Evolutionary conservation across 2,329 filamentous ascomycete genomes (phyloP).

Genomic region (Ophiostoma populinum): DNA sequence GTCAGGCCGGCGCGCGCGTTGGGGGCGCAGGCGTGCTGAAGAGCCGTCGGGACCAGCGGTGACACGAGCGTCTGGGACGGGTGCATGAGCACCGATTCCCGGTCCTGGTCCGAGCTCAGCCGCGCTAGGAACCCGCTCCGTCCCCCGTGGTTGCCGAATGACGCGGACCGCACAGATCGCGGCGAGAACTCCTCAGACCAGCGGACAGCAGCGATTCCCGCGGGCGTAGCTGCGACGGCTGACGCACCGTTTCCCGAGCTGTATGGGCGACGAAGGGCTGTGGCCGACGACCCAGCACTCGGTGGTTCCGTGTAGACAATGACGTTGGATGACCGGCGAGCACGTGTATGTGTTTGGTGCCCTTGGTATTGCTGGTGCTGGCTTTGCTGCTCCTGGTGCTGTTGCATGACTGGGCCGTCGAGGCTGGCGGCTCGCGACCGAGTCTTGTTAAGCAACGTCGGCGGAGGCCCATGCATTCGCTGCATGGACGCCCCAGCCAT

Average conservation of each 20-base stretch:
- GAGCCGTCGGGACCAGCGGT: slow-evolving; percentile 25
- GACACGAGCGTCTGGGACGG: slow-evolving; percentile 15
- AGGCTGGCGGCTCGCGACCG: no score
- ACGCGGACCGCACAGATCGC: slow-evolving; percentile 8
- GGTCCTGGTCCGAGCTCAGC: slow-evolving; percentile 10
- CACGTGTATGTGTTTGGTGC: slow-evolving; percentile 20
- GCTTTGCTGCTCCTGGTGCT: background rate
- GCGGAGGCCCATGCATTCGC: slow-evolving; percentile 1
- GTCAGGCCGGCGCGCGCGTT: slow-evolving; percentile 46
- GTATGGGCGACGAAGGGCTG: background rate
- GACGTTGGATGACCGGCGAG: slow-evolving; percentile 30
- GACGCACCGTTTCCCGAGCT: background rate
- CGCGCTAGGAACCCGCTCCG: slow-evolving; percentile 4
- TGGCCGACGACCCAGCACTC: background rate
- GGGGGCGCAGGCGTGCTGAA: slow-evolving; percentile 40
- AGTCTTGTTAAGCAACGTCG: no score
- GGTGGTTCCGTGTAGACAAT: slow-evolving; percentile 31
- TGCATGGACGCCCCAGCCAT: slow-evolving; percentile 2
- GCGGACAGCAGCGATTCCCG: slow-evolving; percentile 6
- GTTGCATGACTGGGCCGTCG: no score
- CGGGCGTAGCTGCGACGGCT: background rate
- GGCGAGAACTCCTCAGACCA: slow-evolving; percentile 16
- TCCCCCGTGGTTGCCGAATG: slow-evolving; percentile 4
- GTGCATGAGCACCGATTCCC: slow-evolving; percentile 11
- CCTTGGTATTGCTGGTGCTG: background rate